phyloP scores from a whole-genome alignment of 306 rosid genomes.

The Parietaria judaica region DNA sequence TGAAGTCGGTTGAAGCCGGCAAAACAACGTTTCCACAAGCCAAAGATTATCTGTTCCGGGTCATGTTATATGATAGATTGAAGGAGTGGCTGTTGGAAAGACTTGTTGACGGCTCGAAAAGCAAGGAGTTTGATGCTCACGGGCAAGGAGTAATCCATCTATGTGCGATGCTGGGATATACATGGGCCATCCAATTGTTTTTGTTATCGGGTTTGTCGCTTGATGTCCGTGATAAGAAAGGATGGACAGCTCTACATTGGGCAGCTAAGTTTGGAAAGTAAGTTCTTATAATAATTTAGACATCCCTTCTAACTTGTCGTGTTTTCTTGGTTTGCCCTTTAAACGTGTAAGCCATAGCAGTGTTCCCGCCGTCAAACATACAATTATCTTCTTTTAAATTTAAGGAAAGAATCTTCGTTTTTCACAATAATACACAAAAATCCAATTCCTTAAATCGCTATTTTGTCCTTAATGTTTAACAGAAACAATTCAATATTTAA shows the following conservation, averaged over 20 bases:
- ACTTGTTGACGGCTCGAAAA: constrained; percentile 48
- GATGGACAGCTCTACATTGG: constrained; percentile 99
- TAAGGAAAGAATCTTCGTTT: no score
- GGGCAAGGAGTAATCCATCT: constrained; percentile 94
- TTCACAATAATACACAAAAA: no score
- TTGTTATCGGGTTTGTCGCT: constrained; percentile 76
- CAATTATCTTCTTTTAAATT: no score
- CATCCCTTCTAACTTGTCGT: not conserved
- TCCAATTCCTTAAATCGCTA: no score
- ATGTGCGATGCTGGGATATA: constrained; percentile 78
- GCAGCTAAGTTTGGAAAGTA: constrained; percentile 71
- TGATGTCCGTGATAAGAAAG: constrained; percentile 79
- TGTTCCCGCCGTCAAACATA: no score
- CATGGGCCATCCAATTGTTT: constrained; percentile 76
- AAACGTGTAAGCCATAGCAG: not conserved
- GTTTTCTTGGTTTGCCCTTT: not conserved
- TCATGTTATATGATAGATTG: constrained; percentile 54
- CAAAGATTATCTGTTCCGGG: constrained; percentile 50
- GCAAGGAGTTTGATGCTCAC: constrained; percentile 54
- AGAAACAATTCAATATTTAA: no score
- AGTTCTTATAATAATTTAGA: not conserved
- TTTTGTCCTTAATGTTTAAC: no score
- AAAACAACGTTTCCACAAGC: constrained; percentile 49
- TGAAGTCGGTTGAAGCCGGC: constrained; percentile 42
- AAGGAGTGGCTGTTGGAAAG: constrained; percentile 87